phyloP scores from a whole-genome alignment of 768 basidiomycete species.

The Auricularia sp. region DNA sequence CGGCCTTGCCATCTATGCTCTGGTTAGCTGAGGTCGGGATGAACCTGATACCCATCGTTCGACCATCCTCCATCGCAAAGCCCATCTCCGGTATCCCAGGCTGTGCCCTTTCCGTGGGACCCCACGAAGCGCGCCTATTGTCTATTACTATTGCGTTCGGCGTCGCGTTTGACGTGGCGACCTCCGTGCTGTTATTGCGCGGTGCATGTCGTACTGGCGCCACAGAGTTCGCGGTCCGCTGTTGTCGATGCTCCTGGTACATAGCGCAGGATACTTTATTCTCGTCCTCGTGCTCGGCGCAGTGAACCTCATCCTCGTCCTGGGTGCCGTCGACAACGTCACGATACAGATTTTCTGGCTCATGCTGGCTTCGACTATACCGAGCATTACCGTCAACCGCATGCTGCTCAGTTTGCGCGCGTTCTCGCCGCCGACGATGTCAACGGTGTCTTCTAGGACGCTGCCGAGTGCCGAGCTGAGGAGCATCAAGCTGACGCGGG shows the following conservation, averaged over 20 bases:
- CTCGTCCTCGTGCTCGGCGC: not conserved
- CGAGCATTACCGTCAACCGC: not conserved
- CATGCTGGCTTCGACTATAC: not conserved
- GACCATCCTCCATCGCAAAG: not conserved
- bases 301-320: not conserved
- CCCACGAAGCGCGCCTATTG: not conserved
- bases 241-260: not conserved
- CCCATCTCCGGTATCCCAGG: not conserved
- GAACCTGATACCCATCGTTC: not conserved
- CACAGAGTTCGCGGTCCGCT: not conserved
- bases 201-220: not conserved
- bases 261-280: not conserved
- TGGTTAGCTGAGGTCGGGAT: not conserved
- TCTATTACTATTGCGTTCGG: not conserved
- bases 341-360: not conserved
- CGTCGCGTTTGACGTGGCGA: not conserved
- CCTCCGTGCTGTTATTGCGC: not conserved
- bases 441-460: too few relatives aligned
- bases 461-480: too few relatives aligned
- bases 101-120: not conserved
- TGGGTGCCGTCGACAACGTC: not conserved
- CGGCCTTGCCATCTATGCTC: not conserved
- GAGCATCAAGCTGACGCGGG: too few relatives aligned
- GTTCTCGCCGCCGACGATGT: not conserved
- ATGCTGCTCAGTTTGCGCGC: not conserved